Conservation (phyloP, 176 grass and related monocot species). For the Aegilops sharonensis region DNA sequence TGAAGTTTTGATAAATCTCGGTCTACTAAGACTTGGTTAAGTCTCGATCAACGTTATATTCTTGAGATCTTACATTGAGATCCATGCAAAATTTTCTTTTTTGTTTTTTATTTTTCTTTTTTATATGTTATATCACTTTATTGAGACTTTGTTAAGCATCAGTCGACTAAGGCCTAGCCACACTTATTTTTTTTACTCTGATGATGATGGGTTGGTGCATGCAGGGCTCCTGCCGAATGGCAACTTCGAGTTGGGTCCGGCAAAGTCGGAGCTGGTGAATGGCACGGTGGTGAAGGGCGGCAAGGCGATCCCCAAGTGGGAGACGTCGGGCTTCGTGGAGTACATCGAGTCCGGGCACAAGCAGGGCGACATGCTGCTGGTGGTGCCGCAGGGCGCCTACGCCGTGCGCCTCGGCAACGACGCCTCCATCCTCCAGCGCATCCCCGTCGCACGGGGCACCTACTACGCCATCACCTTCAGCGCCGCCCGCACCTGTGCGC, state of each 20-base stretch:
- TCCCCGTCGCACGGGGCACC: slow-evolving; percentile 42
- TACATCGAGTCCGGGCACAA: slow-evolving; percentile 94
- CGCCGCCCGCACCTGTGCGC: slow-evolving; percentile 88
- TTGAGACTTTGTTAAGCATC: too few relatives aligned
- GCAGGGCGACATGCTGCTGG: slow-evolving; percentile 93
- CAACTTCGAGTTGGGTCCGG: slow-evolving; percentile 75
- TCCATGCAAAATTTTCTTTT: too few relatives aligned
- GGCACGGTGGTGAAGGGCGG: slow-evolving; percentile 64
- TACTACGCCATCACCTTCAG: slow-evolving; percentile 95
- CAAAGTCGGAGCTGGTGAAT: slow-evolving; percentile 52
- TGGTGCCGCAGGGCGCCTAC: slow-evolving; percentile 81
- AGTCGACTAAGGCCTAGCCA: too few relatives aligned
- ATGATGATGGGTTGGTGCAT: background rate
- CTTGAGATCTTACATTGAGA: too few relatives aligned
- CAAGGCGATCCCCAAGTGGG: slow-evolving; percentile 59
- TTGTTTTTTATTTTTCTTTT: too few relatives aligned
- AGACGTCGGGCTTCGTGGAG: slow-evolving; percentile 78
- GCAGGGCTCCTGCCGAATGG: slow-evolving; percentile 85
- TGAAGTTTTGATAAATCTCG: too few relatives aligned
- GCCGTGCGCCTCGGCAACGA: slow-evolving; percentile 90
- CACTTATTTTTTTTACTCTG: too few relatives aligned
- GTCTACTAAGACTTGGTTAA: too few relatives aligned
- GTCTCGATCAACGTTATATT: too few relatives aligned
- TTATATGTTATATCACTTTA: too few relatives aligned
- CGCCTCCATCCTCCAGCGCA: slow-evolving; percentile 67